Evolutionary conservation across 208 protist species (phyloP).

Genomic region (Acanthamoeba castellanii): DNA sequence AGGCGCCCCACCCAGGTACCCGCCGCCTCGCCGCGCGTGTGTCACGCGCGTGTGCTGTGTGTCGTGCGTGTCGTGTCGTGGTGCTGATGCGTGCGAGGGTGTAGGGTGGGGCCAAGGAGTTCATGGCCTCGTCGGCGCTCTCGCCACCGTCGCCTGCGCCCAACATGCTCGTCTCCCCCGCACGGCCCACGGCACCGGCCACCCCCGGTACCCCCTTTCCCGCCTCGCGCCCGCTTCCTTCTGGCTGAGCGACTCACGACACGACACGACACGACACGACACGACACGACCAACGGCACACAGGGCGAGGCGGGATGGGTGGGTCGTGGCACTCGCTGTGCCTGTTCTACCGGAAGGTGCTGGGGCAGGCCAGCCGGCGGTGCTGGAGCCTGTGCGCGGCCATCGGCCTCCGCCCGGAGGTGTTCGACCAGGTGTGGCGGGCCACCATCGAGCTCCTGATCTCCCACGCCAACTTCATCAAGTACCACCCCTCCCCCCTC

Average conservation of each 20-base stretch:
- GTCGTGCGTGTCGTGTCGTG: too few relatives aligned
- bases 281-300: too few relatives aligned
- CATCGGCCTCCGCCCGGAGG: conserved; percentile 12
- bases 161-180: conserved; percentile 41
- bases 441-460: conserved; percentile 23
- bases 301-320: not conserved
- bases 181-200: not conserved
- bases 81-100: too few relatives aligned
- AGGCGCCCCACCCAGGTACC: not conserved
- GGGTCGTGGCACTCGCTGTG: conserved; percentile 43
- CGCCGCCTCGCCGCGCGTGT: too few relatives aligned
- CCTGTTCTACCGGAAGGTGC: conserved; percentile 60
- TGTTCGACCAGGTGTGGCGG: conserved; percentile 47
- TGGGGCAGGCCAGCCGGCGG: not conserved
- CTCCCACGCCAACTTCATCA: conserved; percentile 12
- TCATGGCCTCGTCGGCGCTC: not conserved
- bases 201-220: not conserved
- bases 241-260: not conserved
- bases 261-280: not conserved
- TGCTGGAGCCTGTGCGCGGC: conserved; percentile 37
- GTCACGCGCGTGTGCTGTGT: too few relatives aligned
- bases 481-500: not conserved
- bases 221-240: not conserved
- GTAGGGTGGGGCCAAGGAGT: too few relatives aligned
- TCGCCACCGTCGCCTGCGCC: conserved; percentile 8